Conservation (phyloP, 2,329 filamentous ascomycete genomes). For the Aspergillus terreus region DNA sequence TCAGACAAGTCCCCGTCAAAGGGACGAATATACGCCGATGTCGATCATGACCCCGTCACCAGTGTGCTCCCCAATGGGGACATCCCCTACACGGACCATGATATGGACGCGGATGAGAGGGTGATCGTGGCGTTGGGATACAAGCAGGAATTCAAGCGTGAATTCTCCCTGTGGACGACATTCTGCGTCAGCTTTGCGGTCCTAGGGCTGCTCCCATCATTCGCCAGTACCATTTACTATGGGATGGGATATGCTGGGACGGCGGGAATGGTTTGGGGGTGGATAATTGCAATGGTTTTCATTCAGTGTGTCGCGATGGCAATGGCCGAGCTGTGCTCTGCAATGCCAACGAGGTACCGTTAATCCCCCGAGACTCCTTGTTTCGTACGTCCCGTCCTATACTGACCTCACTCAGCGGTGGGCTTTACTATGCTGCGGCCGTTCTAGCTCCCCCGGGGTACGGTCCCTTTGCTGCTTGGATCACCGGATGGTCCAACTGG, state of each 20-base stretch:
- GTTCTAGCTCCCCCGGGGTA: conserved; percentile 65
- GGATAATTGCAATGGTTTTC: conserved; percentile 68
- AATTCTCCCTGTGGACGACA: conserved; percentile 70
- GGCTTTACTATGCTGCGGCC: conserved; percentile 70
- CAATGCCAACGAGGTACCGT: conserved; percentile 62
- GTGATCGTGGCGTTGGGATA: conserved; percentile 46
- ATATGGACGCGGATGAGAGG: conserved; percentile 39
- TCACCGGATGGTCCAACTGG: conserved; percentile 70
- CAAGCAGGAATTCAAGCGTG: conserved; percentile 63
- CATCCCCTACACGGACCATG: conserved; percentile 32
- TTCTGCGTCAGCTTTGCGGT: conserved; percentile 74
- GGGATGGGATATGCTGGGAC: conserved; percentile 58
- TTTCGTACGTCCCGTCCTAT: background rate
- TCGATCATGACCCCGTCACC: conserved; percentile 32
- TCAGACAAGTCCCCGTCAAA: conserved; percentile 8
- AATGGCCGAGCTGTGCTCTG: conserved; percentile 69
- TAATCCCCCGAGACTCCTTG: background rate
- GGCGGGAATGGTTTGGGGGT: conserved; percentile 70
- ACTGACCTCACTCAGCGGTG: conserved; percentile 46
- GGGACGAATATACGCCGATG: conserved; percentile 15
- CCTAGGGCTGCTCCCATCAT: conserved; percentile 66
- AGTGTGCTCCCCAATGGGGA: conserved; percentile 36
- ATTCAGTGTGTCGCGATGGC: conserved; percentile 67
- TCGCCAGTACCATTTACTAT: conserved; percentile 69
- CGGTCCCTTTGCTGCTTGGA: conserved; percentile 64